Base-by-base conservation (phyloP, 352 stramenopile species). In the Phytophthora gonapodyides region DNA sequence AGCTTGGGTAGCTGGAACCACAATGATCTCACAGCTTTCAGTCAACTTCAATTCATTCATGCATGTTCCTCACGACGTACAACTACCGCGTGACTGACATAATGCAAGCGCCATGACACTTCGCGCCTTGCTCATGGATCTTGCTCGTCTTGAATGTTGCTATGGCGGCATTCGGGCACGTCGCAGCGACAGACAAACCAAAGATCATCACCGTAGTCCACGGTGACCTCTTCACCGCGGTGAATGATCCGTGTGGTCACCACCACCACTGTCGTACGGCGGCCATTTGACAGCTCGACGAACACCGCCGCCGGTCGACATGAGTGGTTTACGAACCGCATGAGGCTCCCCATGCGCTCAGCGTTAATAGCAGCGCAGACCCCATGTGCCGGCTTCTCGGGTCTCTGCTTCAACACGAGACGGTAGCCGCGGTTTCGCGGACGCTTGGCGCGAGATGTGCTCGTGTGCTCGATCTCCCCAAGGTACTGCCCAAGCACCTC, bases 401-500 rank as follows among this genome's bases (percentile, higher is more conserved):
- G 34, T 8, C 19, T 15, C 43, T 52, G 42, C 12, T 5, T 62
- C 55, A 62, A 43, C 5, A 55, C 24, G 5, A 55, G 15, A 1
- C 36, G 44, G 27, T 40, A 61, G 34, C 42, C 42, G 31, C 52
- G 19, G 42, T 61, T 61, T 0, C 41, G 42, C 6, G 42, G 42
- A 12, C 42, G 34, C 6, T 17, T n/a, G 10, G 42, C 24, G 7
- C 5, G 42, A 1, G 21, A 15, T 0, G 45, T n/a, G 21, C 44
- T 48, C 43, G 43, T 36, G n/a, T 52, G 44, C 16, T 56, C 43
- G n/a, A 62, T 5, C 42, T 53, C 53, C 1, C 43, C 53, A 11
- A 61, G 37, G 44, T 62, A 62, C 27, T 62, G 12, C 10, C 45
- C 45, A 15, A 62, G 17, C 11, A 62, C 24, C 27, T 34, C 27